Percentiles rank a stretch among this genome's conserved stretches.
Conservation (phyloP, 805 yeast genomes). For the Spathaspora sp. region DNA sequence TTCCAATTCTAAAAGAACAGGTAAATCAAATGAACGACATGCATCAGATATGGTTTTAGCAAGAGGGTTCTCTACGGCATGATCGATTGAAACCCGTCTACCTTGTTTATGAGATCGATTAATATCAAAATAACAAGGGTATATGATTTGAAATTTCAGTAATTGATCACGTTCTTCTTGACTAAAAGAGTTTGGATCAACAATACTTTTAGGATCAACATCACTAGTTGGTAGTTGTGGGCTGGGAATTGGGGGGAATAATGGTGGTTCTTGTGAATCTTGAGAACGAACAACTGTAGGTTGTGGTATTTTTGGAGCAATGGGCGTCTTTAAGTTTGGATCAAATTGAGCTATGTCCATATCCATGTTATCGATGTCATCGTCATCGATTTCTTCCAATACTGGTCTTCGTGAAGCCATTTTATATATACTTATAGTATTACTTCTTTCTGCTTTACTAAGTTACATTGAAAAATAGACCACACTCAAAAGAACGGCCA, state of each 20-base stretch:
- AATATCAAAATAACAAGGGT: slow-evolving; percentile 90
- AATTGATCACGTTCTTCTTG: slow-evolving; percentile 62
- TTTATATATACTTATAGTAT: background rate
- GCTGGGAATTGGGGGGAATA: slow-evolving; percentile 17
- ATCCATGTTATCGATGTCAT: slow-evolving; percentile 87
- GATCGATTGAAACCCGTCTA: slow-evolving; percentile 65
- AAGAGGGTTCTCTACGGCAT: slow-evolving; percentile 82
- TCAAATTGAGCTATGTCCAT: slow-evolving; percentile 93
- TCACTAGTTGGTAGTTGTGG: slow-evolving; percentile 10
- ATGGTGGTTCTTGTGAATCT: slow-evolving; percentile 34
- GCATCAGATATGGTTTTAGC: slow-evolving; percentile 84
- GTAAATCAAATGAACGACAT: slow-evolving; percentile 36
- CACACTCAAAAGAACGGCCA: background rate
- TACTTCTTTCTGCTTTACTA: background rate
- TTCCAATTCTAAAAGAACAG: slow-evolving; percentile 64
- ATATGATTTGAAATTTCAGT: slow-evolving; percentile 67
- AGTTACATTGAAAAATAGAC: background rate
- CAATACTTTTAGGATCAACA: slow-evolving; percentile 17
- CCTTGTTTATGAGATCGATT: slow-evolving; percentile 76
- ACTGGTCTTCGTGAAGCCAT: slow-evolving; percentile 52
- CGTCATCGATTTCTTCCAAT: slow-evolving; percentile 76
- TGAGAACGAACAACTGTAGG: slow-evolving; percentile 62
- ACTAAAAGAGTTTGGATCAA: slow-evolving; percentile 34
- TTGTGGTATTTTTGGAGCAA: slow-evolving; percentile 61
- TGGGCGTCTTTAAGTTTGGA: slow-evolving; percentile 57